Conservation (phyloP, 331 rosid species). For the Quercus phellos region DNA sequence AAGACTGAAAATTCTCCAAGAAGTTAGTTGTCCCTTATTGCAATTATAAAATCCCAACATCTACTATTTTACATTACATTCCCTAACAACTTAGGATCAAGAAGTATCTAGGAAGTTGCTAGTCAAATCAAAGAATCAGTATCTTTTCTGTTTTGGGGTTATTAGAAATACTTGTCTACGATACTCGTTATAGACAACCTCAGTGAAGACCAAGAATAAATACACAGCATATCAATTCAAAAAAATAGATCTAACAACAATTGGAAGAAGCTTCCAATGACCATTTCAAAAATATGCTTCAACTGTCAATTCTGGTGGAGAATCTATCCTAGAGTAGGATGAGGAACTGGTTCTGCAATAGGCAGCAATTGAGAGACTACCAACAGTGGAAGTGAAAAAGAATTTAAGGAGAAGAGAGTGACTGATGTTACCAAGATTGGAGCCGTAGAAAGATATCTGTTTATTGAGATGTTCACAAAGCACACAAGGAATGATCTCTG, state of each 20-base stretch:
- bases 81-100: no score
- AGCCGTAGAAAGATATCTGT: neutral
- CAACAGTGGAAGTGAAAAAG: slow-evolving; percentile 16
- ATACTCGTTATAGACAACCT: neutral
- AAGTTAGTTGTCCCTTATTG: no score
- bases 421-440: slow-evolving; percentile 3
- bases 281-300: neutral
- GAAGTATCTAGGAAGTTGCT: no score
- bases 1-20: no score
- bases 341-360: slow-evolving; percentile 41
- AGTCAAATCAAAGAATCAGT: no score
- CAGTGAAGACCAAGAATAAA: neutral
- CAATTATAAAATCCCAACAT: no score
- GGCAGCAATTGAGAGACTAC: slow-evolving; percentile 48
- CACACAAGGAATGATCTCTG: neutral
- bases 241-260: slow-evolving; percentile 21
- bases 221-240: neutral
- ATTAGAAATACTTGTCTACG: neutral
- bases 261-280: neutral
- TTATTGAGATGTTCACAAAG: neutral
- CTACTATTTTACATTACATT: no score
- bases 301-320: slow-evolving; percentile 1
- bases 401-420: neutral
- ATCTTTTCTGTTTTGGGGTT: no score
- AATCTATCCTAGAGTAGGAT: slow-evolving; percentile 46